Evolutionary conservation across 306 rosid genomes (phyloP).

Genomic region (Nissolia schottii): DNA sequence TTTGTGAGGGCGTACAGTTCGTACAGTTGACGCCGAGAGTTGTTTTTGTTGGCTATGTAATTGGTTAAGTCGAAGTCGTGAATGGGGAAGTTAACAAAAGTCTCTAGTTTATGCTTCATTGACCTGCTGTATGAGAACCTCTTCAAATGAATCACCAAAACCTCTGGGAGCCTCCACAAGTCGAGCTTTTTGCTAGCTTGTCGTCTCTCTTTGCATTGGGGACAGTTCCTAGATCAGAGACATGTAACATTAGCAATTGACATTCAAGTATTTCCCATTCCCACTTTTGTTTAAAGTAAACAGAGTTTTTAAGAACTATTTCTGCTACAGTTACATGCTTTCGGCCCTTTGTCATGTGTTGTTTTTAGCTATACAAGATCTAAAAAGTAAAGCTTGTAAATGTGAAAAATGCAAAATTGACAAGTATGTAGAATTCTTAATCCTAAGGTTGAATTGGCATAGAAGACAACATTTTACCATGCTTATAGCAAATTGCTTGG

Average conservation of each 20-base stretch:
- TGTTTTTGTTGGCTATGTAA: conserved; percentile 86
- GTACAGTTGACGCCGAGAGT: conserved; percentile 65
- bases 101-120: conserved; percentile 96
- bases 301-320: background rate
- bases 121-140: conserved; percentile 98
- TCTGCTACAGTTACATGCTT: background rate
- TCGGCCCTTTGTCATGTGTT: background rate
- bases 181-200: conserved; percentile 99
- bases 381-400: background rate
- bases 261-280: background rate
- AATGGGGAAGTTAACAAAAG: conserved; percentile 87
- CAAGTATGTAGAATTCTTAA: background rate
- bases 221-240: conserved; percentile 69
- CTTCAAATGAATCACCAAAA: conserved; percentile 90
- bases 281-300: background rate
- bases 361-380: background rate
- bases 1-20: conserved; percentile 91
- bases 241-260: background rate
- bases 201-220: conserved; percentile 85
- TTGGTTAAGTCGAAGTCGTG: conserved; percentile 89
- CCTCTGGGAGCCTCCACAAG: conserved; percentile 97
- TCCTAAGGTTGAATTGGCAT: background rate
- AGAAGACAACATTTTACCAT: background rate
- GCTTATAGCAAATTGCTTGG: background rate
- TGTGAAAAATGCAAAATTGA: conserved; percentile 7